Evolutionary conservation across 768 basidiomycete genomes (phyloP), one percentile per base, ranked within the genome.

Genomic region (Boletales sp.): DNA sequence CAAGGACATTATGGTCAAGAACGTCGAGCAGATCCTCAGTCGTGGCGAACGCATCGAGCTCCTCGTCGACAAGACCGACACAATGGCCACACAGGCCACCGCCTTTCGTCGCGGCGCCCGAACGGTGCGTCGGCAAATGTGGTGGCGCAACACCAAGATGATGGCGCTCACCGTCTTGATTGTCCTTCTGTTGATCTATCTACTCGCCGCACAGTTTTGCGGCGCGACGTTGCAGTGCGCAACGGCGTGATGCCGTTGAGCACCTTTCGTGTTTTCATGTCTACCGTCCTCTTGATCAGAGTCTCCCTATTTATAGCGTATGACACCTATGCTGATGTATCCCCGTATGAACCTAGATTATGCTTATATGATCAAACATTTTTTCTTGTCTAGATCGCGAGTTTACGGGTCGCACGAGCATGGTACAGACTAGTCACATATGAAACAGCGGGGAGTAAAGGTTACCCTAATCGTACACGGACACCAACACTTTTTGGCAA

Each of bases 1-100:
- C 41, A 97, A 97, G 67, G 87, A 94, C 61, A 91, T 97, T 70
- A 95, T 97, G 94, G 94, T 97, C 44, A 90, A 97, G 69, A 97
- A 97, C 66, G 94, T 97, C 55, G 93, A 97, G 71, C 90, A 94
- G 67, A 95, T 98, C 55, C 80, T 99, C 37, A 87, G 82, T 46
- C 79, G 97, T 34, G 97, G 97, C 19, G 97, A 99, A 69, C 79
- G 97, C 46, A 91, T 99, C 57, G 95, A 97, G 66, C 77, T 97
- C 15, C 79, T 99, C 45, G 90, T 98, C 29, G 93, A 97, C 73
- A 97, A 97, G 77, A 99, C 97, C 27, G 94, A 97, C 64, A 87
- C 79, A 47, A 90, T 99, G 84, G 88, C 90, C 8, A 87, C 84
- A 10, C 94, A 98, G 68, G 93, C 95, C 5, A 90, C 90, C 4